Evolutionary conservation across 768 basidiomycete genomes (phyloP), one percentile per base, ranked within the genome.

Genomic region (Candolleomyces efflorescens): DNA sequence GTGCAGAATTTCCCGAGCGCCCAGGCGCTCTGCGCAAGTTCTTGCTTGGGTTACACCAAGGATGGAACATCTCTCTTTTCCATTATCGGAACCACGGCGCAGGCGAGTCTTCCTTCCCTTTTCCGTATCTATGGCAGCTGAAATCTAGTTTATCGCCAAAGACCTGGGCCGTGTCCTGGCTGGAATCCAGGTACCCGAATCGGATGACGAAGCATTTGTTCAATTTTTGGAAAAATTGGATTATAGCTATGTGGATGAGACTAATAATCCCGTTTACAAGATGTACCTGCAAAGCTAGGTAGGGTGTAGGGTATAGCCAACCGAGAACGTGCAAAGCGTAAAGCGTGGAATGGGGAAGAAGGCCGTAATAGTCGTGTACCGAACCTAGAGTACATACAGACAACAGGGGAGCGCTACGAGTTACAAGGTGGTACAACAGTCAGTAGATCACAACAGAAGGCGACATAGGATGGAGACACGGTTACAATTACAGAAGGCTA

Each of bases 41-140:
- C 77, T 78, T 99, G 59, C 77, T 86, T 26, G 90, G 89, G 3
- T 69, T 99, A 46, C 88, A 88, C 32, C 75, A 82, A 18, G 87
- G 86, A 23, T 98, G 95, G 94, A 98, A 95, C 70, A 92, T 99
- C 50, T 90, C 94, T 1, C 70, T 99, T 62, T 99, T 98, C 76
- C 97, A 99, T 70, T 99, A 99, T 72, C 83, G 97, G 55, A 98
- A 98, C 69, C 96, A 98, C 59, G 97, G 97, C 27, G 93, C 90
- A 67, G 95, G 95, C 92, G 63, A 58, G 48, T 55, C 5, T n/a
- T 12, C 24, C 15, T 39, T 26, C 20, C 38, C 52, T 44, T 23
- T 32, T 11, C 13, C 24, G 27, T 27, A 15, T 41, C 26, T 55
- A 36, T 53, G 27, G 9, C 26, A 13, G 22, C 24, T 26, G 17